Evolutionary conservation across 805 yeast species (phyloP), one percentile per base, ranked within the genome.

Genomic region (Maudiozyma pseudohumilis): DNA sequence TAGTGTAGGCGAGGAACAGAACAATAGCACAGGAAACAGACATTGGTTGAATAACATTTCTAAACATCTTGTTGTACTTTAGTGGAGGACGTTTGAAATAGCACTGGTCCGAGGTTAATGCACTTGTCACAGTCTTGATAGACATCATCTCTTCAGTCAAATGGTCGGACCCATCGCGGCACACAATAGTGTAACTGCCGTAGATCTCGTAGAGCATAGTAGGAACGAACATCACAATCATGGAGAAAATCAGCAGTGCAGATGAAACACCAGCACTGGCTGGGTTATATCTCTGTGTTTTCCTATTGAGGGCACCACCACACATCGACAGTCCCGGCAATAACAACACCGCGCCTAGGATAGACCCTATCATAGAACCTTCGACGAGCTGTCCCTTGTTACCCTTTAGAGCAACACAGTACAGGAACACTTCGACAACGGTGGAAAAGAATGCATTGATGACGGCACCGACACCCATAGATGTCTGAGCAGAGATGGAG

Each of bases 381-480:
- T 92, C 98, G 3, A 92, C 98, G 18, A 92, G 68, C 37, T 76
- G 73, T 2, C 95, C 95, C 55, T 92, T 89, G 2, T 77, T 72
- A 54, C 88, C 94, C 36, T 74, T 68, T 42, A 92, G 65, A 0
- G 98, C 97, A 16, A 89, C 95, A 60, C 95, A 80, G 58, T 92
- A 92, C 34, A 89, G 64, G 58, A 80, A 92, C 7, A 92, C 82
- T 57, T 92, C 98, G 6, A 92, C 97, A 35, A 92, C 72, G 0
- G 98, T 88, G 2, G 97, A 88, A 68, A 92, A 92, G 53, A 92
- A 89, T 0, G 98, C 98, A 59, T 92, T 92, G 50, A 92, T 87
- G 0, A 88, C 96, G 1, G 98, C 98, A 65, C 97, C 97, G 42
- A 92, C 77, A 21, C 97, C 96, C 98, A 92, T 92, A 0, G 96